A percentile compares a stretch with the other conserved stretches of the same genome.
phyloP scores from a whole-genome alignment of 257 asterid genomes.

The Ehretia macrophylla region DNA sequence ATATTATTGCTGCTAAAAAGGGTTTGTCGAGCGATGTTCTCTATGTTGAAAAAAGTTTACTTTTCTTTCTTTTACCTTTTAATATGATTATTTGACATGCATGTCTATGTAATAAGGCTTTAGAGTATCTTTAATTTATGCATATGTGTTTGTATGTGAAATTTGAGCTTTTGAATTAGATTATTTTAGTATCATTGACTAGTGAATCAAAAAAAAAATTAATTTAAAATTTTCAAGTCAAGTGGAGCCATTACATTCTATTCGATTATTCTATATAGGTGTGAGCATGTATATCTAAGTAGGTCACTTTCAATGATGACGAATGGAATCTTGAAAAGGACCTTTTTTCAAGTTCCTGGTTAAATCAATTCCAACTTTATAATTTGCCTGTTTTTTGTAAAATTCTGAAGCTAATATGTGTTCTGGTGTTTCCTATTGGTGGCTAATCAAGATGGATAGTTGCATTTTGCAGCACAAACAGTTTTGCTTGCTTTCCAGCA shows the following conservation, averaged over 20 bases:
- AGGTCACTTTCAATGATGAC: neutral
- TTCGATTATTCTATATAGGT: too few relatives aligned
- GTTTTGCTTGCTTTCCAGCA: conserved; percentile 78
- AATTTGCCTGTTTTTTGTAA: neutral
- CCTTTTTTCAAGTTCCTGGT: neutral
- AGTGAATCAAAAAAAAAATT: neutral
- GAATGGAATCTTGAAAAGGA: neutral
- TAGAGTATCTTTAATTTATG: conserved; percentile 1
- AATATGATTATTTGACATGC: too few relatives aligned
- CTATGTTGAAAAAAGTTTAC: neutral
- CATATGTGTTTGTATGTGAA: too few relatives aligned
- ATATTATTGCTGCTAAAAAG: neutral
- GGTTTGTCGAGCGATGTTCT: neutral
- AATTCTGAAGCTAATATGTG: neutral
- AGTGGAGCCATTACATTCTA: neutral
- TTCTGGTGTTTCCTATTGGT: neutral
- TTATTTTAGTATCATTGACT: neutral
- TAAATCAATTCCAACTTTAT: too few relatives aligned
- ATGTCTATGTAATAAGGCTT: neutral
- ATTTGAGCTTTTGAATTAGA: neutral
- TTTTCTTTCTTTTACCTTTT: neutral
- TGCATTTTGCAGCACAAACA: conserved; percentile 63
- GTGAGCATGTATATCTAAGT: neutral
- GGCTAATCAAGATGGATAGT: neutral
- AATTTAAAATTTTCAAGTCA: neutral